Conservation (phyloP, 371 early-diverging fungal species). For the Syncephalastrum sp. region DNA sequence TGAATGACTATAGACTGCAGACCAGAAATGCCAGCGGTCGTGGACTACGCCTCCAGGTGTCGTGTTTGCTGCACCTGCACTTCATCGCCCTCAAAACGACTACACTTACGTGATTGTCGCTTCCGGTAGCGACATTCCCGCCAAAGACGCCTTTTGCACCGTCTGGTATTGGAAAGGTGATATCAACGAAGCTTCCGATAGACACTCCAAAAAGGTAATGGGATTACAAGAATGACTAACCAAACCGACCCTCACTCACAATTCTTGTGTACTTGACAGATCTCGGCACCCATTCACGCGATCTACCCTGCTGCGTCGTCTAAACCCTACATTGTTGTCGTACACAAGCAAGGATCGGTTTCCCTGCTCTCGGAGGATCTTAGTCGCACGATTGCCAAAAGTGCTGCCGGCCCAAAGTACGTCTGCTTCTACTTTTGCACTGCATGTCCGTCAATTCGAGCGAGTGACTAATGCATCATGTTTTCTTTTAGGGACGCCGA, state of each 20-base stretch:
- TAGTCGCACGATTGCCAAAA: conserved; percentile 42
- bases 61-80: conserved; percentile 53
- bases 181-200: conserved; percentile 7
- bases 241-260: not conserved
- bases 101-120: conserved; percentile 57
- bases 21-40: conserved; percentile 60
- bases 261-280: conserved; percentile 10
- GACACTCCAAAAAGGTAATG: conserved; percentile 31
- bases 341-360: conserved; percentile 52
- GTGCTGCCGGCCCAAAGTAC: not conserved
- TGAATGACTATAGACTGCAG: conserved; percentile 54
- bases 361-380: conserved; percentile 53
- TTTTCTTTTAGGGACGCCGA: conserved; percentile 11
- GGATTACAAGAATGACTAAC: not conserved
- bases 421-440: not conserved
- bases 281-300: conserved; percentile 53
- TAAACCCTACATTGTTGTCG: conserved; percentile 47
- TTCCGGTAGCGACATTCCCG: conserved; percentile 53
- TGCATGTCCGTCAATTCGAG: too few species aligned
- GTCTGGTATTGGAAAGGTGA: conserved; percentile 52
- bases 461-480: not conserved
- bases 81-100: conserved; percentile 40
- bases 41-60: conserved; percentile 61
- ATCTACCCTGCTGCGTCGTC: conserved; percentile 52
- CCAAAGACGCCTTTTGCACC: conserved; percentile 48